Evolutionary conservation across 805 yeast genomes (phyloP), one percentile per base, ranked within the genome.

Genomic region (Hanseniaspora lindneri): DNA sequence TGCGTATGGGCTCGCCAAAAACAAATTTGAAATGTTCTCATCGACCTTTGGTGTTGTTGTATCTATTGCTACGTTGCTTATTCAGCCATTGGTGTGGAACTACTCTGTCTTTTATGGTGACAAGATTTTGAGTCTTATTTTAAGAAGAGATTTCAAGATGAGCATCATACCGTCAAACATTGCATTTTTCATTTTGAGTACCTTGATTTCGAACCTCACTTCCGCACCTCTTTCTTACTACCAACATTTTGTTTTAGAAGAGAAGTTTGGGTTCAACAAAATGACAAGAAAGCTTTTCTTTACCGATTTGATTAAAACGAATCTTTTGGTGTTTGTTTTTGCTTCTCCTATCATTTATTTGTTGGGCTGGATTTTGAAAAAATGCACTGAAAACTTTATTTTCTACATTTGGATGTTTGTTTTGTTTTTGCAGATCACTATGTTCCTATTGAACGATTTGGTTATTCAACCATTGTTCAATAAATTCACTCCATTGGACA

Each of bases 391-490:
- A 51, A 71, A 74, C 47, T 92, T 92, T 67, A 78, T 87, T 62
- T 75, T 79, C 58, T 92, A 88, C 65, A 70, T 84, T 52, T 80
- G 94, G 68, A 66, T 74, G 13, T 80, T 87, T 59, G 66, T 84
- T 36, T 72, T 88, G 37, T 70, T 67, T 16, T 76, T 87, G 53
- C 95, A 83, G 64, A 68, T 89, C 47, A 66, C 83, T 50, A 73
- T 79, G 47, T 79, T 83, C 70, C 78, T 92, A 28, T 69, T 89
- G 40, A 76, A 72, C 59, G 97, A 97, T 30, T 78, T 83, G 24
- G 72, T 86, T 55, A 88, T 92, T 57, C 87, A 83, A 69, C 99
- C 99, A 4, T 67, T 86, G 54, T 92, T 92, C 72, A 87, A 92
- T 72, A 88, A 84, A 60, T 77, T 85, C 54, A 81, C 86, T 33